Evolutionary conservation across 306 rosid genomes (phyloP), one percentile per base, ranked within the genome.

Genomic region (Myrica gale): DNA sequence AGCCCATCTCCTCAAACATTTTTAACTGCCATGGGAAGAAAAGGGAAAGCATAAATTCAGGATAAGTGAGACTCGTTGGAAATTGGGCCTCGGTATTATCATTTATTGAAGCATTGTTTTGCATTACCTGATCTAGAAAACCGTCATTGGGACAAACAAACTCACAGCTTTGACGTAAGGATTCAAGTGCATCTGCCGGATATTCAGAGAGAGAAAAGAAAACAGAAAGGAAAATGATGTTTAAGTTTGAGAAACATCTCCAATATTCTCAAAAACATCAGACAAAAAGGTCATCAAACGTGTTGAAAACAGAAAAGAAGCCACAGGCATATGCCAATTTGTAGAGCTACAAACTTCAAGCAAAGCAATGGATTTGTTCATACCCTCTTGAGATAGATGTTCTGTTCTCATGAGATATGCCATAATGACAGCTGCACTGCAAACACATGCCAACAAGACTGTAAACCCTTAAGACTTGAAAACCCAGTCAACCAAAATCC

Each of bases 81-180:
- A 32, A 43, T 13, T 23, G 39, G 26, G 17, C 65, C 61, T 74
- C 8, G 50, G 71, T 42, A 79, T 63, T 8, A 50, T 54, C 55
- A 80, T 19, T 54, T 61, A 52, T 23, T 74, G 50, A 43, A 71
- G 62, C 7, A 80, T 67, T 51, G 70, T 71, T 73, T 72, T 42
- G 81, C 56, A 74, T 75, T 73, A 92, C 98, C 97, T 95, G 97
- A 72, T 90, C 95, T 68, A 90, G 79, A 85, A 95, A 95, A 47
- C 97, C 99, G 74, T 95, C 99, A 83, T 95, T 95, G 68, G 99
- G 99, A 80, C 97, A 92, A 80, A 95, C 99, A 83, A 69, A 80
- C 76, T 85, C 93, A 73, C 91, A 89, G 86, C 93, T 88, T 75
- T 90, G 84, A 80, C 82, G 82, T 76, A 95, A 78, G 43, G 97